Conservation (phyloP, 495 filamentous ascomycete genomes). For the Thozetella sp. region DNA sequence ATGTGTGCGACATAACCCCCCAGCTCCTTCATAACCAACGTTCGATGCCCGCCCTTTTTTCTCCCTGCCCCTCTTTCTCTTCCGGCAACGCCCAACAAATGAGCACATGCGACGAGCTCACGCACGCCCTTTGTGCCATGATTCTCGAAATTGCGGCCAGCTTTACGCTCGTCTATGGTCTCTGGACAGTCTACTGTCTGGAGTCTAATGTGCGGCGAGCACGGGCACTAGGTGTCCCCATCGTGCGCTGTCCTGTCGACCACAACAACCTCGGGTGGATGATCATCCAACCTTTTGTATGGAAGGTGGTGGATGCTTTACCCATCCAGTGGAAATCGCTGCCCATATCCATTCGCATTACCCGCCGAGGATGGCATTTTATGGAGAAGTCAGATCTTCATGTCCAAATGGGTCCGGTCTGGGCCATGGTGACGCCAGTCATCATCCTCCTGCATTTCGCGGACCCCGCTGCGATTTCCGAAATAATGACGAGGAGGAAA, state of each 20-base stretch:
- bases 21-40: too few species aligned
- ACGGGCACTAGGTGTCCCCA: slow-evolving; percentile 7
- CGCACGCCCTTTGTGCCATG: background rate
- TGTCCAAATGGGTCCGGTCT: slow-evolving; percentile 12
- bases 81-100: too few species aligned
- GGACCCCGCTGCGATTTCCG: slow-evolving; percentile 12
- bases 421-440: slow-evolving; percentile 14
- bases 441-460: slow-evolving; percentile 11
- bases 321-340: slow-evolving; percentile 12
- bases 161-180: slow-evolving; percentile 6
- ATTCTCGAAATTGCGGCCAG: background rate
- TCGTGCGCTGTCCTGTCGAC: slow-evolving; percentile 16
- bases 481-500: slow-evolving; percentile 7
- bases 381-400: slow-evolving; percentile 8
- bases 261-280: slow-evolving; percentile 15
- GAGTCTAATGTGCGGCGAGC: slow-evolving; percentile 14
- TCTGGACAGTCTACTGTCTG: slow-evolving; percentile 9
- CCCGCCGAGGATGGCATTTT: slow-evolving; percentile 16
- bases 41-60: too few species aligned
- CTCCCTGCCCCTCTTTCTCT: too few species aligned
- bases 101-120: too few species aligned
- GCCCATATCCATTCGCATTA: slow-evolving; percentile 15
- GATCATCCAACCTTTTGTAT: slow-evolving; percentile 13
- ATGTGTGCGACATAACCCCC: too few species aligned
- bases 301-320: slow-evolving; percentile 11